These are phyloP conservation scores for Pseudocercospora crystallina DNA, from an alignment of 2,329 filamentous ascomycete species.

Conservation along the genomic window DNA sequence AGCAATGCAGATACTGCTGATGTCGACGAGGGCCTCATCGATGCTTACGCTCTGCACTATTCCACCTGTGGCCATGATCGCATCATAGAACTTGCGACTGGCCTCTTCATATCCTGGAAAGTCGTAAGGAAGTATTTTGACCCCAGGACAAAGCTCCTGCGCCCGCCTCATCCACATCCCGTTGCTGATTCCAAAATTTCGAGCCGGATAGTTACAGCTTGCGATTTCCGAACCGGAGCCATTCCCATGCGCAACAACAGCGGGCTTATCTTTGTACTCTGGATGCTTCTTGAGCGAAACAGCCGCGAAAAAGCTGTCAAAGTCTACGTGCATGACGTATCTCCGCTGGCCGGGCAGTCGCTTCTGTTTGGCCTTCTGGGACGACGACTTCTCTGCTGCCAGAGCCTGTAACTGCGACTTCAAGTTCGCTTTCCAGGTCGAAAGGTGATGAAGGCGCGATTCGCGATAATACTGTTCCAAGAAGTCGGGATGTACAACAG, in stretches of 20 bases:
- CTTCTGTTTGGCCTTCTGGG: slow-evolving; percentile 53
- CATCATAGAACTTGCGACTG: slow-evolving; percentile 82
- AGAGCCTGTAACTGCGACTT: slow-evolving; percentile 84
- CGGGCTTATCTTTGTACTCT: slow-evolving; percentile 73
- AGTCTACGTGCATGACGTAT: slow-evolving; percentile 94
- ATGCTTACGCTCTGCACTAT: slow-evolving; percentile 94
- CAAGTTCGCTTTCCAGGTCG: slow-evolving; percentile 92
- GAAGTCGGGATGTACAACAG: slow-evolving; percentile 89
- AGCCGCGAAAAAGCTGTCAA: slow-evolving; percentile 97
- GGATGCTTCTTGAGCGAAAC: slow-evolving; percentile 80
- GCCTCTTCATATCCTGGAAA: slow-evolving; percentile 93
- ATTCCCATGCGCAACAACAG: slow-evolving; percentile 82
- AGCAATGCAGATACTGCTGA: slow-evolving; percentile 68
- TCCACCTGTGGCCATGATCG: slow-evolving; percentile 75
- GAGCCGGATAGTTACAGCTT: slow-evolving; percentile 92
- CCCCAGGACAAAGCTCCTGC: slow-evolving; percentile 74
- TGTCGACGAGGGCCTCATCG: slow-evolving; percentile 88
- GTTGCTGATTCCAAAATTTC: slow-evolving; percentile 84
- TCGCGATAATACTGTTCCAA: slow-evolving; percentile 93
- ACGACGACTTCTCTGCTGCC: slow-evolving; percentile 65
- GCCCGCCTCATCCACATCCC: slow-evolving; percentile 99
- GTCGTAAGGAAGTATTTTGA: slow-evolving; percentile 92
- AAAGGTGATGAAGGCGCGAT: slow-evolving; percentile 90
- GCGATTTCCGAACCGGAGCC: slow-evolving; percentile 91
- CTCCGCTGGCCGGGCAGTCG: slow-evolving; percentile 63